Evolutionary conservation across 805 yeast species (phyloP), one percentile per base, ranked within the genome.

Genomic region (Schwanniomyces vanrijiae): DNA sequence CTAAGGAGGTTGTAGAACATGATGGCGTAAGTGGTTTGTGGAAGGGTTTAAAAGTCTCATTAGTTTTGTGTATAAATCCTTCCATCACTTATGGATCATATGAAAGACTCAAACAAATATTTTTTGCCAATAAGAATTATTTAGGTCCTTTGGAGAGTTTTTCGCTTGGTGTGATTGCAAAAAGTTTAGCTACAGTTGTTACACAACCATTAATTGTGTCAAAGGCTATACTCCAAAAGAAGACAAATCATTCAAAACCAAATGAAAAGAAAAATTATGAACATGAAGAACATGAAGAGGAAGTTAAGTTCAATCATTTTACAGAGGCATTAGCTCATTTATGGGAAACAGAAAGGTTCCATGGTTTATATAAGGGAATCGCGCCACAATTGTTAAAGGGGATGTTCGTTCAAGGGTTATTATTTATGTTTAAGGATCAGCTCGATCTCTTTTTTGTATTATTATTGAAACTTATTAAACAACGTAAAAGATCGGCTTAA

Each of bases 121-220:
- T 86, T 35, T 81, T 67, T 66, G 68, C 69, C 39, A 53, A 58
- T 50, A 66, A 69, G 56, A 60, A 66, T 50, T 68, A 65, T 49
- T 72, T 88, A 51, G 71, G 78, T 7, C 86, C 90, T 2, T 66
- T 73, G 42, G 84, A 88, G 65, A 81, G 83, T 60, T 89, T 86
- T 64, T 49, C 81, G 29, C 67, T 88, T 13, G 96, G 96, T 4
- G 88, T 90, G n/a, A 50, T 86, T 37, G 85, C 94, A 44, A 89
- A 89, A 69, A 78, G 87, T 50, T 66, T 87, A 62, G 95, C 96
- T 5, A 89, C 96, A 0, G 40, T 88, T 10, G 75, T 82, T 3
- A 88, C 96, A 0, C 95, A 88, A 69, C 96, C 96, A 2, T 71
- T 89, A 64, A 89, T 89, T 59, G 87, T 88, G 1, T 83, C 95